phyloP scores from a whole-genome alignment of 805 yeast genomes.

The Diddensiella caesifluorescens region DNA sequence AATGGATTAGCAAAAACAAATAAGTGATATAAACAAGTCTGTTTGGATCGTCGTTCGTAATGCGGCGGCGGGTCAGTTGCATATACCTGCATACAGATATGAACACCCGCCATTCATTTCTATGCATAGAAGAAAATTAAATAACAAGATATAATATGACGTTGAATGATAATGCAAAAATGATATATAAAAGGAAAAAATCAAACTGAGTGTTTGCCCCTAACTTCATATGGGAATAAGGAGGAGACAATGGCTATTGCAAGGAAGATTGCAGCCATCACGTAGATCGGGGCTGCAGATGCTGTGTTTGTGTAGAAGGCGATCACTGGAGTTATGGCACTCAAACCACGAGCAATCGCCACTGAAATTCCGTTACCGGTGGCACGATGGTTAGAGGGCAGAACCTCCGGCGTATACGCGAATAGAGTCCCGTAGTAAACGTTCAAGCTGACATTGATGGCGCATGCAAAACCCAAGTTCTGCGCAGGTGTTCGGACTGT shows the following conservation, averaged over 20 bases:
- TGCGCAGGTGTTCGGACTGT: slow-evolving; percentile 50
- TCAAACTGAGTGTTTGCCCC: slow-evolving; percentile 19
- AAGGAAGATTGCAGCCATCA: slow-evolving; percentile 43
- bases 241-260: slow-evolving; percentile 40
- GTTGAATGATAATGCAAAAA: neutral
- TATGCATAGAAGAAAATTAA: too few relatives aligned
- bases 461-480: slow-evolving; percentile 47
- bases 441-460: slow-evolving; percentile 45
- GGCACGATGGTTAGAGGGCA: slow-evolving; percentile 49
- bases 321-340: slow-evolving; percentile 46
- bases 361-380: slow-evolving; percentile 59
- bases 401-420: slow-evolving; percentile 63
- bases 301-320: slow-evolving; percentile 42
- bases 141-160: too few relatives aligned
- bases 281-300: slow-evolving; percentile 46
- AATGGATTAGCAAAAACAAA: too few relatives aligned
- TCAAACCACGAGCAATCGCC: slow-evolving; percentile 44
- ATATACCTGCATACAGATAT: too few relatives aligned
- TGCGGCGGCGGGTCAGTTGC: too few relatives aligned
- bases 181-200: neutral
- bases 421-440: slow-evolving; percentile 55
- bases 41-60: too few relatives aligned
- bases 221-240: slow-evolving; percentile 36
- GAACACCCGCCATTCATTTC: too few relatives aligned
- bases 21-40: too few relatives aligned